Evolutionary conservation across 495 filamentous ascomycete species (phyloP).

Genomic region (Xylaria telfairii): DNA sequence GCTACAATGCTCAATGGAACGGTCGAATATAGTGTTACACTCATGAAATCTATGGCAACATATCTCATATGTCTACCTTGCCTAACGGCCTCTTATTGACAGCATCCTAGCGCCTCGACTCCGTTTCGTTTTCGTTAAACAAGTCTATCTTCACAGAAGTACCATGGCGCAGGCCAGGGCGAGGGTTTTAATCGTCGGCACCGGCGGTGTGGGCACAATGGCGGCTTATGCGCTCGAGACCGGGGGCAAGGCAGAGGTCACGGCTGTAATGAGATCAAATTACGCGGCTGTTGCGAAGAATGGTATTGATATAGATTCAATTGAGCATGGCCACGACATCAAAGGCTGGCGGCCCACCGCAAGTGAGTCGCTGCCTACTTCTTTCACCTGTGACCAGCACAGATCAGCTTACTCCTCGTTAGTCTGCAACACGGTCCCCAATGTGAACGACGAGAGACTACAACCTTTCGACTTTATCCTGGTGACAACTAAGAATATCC

Average conservation of each 20-base stretch:
- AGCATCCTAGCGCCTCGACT: not conserved
- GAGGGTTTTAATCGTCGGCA: conserved; percentile 47
- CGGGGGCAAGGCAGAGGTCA: conserved; percentile 37
- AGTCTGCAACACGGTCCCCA: conserved; percentile 48
- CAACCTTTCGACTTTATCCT: conserved; percentile 58
- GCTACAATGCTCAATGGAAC: not conserved
- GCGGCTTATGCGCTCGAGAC: conserved; percentile 46
- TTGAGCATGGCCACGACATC: conserved; percentile 40
- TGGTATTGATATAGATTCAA: conserved; percentile 42
- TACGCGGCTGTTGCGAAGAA: conserved; percentile 35
- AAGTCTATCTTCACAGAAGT: not conserved
- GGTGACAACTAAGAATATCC: conserved; percentile 58
- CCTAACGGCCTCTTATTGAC: not conserved
- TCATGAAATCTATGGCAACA: not conserved
- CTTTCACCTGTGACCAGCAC: not conserved
- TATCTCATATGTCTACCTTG: not conserved
- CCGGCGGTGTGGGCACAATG: conserved; percentile 48
- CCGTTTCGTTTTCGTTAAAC: not conserved
- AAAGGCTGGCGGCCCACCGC: conserved; percentile 41
- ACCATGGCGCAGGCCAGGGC: conserved; percentile 21
- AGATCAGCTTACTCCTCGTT: not conserved
- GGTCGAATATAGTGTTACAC: not conserved
- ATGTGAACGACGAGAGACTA: conserved; percentile 37
- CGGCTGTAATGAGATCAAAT: conserved; percentile 47
- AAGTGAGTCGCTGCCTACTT: not conserved